Conservation (phyloP, 352 stramenopile genomes). For the Phytophthora rubi region DNA sequence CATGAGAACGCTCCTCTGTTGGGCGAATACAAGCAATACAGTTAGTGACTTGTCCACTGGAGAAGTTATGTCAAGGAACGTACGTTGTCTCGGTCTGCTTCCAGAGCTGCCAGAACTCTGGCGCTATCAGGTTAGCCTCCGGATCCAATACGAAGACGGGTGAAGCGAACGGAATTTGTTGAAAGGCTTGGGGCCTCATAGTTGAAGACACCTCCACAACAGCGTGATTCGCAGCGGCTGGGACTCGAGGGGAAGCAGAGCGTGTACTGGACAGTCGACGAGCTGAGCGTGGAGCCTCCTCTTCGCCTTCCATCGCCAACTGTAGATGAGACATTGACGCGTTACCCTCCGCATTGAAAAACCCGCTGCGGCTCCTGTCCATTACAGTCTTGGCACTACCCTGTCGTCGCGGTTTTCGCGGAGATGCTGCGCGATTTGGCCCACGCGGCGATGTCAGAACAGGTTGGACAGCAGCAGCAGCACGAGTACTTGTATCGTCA, state of each 20-base stretch:
- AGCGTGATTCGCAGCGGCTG: neutral
- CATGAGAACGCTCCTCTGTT: constrained; percentile 79
- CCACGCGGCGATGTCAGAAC: constrained; percentile 17
- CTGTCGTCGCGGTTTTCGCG: constrained; percentile 16
- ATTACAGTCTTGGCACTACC: constrained; percentile 10
- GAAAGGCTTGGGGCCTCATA: constrained; percentile 15
- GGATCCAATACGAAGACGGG: constrained; percentile 64
- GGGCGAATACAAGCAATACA: neutral
- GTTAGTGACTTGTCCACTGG: neutral
- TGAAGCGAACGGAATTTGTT: constrained; percentile 65
- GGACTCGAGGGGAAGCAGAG: constrained; percentile 17
- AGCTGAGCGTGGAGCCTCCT: constrained; percentile 14
- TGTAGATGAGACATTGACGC: constrained; percentile 28
- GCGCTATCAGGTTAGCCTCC: constrained; percentile 24
- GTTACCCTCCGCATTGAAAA: constrained; percentile 53
- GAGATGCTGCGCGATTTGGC: constrained; percentile 6
- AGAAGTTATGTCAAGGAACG: neutral
- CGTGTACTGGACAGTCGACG: constrained; percentile 21
- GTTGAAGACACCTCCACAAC: constrained; percentile 14
- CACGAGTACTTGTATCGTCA: constrained; percentile 1
- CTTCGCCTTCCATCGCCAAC: constrained; percentile 35
- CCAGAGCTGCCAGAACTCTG: constrained; percentile 55
- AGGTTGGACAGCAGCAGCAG: constrained; percentile 24
- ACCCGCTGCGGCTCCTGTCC: constrained; percentile 37
- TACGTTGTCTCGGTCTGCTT: constrained; percentile 75